Evolutionary conservation across 2,329 filamentous ascomycete species (phyloP).

Genomic region (Zarea fungicola): DNA sequence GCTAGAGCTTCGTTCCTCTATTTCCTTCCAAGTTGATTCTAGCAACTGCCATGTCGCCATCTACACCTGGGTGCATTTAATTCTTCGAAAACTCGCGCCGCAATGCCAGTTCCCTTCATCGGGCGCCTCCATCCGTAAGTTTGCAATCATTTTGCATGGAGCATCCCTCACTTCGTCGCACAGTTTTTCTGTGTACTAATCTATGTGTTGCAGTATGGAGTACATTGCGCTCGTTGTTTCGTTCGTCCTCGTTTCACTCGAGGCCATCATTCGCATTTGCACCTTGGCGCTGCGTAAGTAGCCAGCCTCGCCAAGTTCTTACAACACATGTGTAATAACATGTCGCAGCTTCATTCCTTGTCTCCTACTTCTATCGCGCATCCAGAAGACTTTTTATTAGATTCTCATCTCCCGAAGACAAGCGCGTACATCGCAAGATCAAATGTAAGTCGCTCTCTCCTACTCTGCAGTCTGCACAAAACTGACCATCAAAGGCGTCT

Average conservation of each 20-base stretch:
- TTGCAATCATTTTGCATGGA: conserved; percentile 1
- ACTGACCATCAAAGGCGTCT: conserved; percentile 60
- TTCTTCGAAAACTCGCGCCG: conserved; percentile 13
- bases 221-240: conserved; percentile 84
- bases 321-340: conserved; percentile 17
- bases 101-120: conserved; percentile 49
- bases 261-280: conserved; percentile 76
- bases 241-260: conserved; percentile 74
- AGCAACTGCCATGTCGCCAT: conserved; percentile 6
- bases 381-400: conserved; percentile 80
- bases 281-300: conserved; percentile 79
- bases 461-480: conserved; percentile 43
- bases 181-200: conserved; percentile 9
- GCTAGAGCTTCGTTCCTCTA: background rate
- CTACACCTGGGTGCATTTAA: background rate
- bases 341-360: conserved; percentile 64
- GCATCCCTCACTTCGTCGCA: conserved; percentile 4
- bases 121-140: conserved; percentile 49
- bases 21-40: background rate
- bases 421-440: conserved; percentile 61
- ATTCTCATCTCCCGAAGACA: conserved; percentile 65
- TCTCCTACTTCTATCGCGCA: conserved; percentile 74
- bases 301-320: background rate
- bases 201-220: conserved; percentile 55
- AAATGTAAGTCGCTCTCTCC: conserved; percentile 44